phyloP scores from a whole-genome alignment of 139 green algal species.

The Closterium sp. region DNA sequence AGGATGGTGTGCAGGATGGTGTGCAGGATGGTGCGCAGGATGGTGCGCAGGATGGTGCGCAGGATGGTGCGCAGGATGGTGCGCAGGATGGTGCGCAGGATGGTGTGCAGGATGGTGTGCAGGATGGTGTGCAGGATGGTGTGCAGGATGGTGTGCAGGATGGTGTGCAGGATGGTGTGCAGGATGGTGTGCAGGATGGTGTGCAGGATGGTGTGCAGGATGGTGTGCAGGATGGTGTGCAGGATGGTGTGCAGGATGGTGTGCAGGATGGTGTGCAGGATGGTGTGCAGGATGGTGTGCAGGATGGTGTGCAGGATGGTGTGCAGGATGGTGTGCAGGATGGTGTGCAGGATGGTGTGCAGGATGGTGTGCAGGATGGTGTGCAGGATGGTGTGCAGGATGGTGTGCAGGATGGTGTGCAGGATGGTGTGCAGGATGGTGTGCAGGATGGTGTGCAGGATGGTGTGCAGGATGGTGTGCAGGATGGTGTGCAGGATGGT shows the following conservation, averaged over 20 bases:
- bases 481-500: constrained; percentile 46
- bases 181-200: constrained; percentile 47
- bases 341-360: constrained; percentile 44
- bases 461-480: constrained; percentile 44
- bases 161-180: constrained; percentile 45
- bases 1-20: too few species aligned
- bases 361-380: constrained; percentile 46
- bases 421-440: constrained; percentile 47
- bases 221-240: constrained; percentile 44
- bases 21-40: too few species aligned
- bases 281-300: constrained; percentile 45
- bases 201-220: constrained; percentile 47
- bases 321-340: constrained; percentile 47
- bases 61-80: constrained; percentile 45
- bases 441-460: constrained; percentile 47
- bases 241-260: constrained; percentile 46
- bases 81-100: too few species aligned
- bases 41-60: constrained; percentile 43
- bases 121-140: constrained; percentile 46
- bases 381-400: constrained; percentile 44
- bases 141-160: constrained; percentile 44
- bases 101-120: too few species aligned
- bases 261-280: constrained; percentile 44
- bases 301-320: constrained; percentile 47
- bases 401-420: constrained; percentile 45